Evolutionary conservation across 441 rosid genomes (phyloP).

Genomic region (Eruca vesicaria): DNA sequence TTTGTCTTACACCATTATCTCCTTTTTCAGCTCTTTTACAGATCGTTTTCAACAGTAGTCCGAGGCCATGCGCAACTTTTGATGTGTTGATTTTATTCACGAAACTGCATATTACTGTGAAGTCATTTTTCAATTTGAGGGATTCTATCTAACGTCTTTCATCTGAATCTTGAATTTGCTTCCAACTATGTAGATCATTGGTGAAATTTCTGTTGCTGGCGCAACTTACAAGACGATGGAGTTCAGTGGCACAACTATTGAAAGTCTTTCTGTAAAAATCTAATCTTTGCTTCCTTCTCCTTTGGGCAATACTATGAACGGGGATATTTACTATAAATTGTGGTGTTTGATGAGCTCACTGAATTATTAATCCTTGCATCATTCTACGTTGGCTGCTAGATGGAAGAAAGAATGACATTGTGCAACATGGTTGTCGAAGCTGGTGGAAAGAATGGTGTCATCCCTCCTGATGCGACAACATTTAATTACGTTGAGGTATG

Average conservation of each 20-base stretch:
- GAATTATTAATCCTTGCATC: not conserved
- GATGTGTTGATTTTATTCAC: not conserved
- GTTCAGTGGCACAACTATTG: constrained; percentile 90
- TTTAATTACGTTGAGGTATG: constrained; percentile 82
- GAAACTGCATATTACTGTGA: not conserved
- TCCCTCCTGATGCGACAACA: constrained; percentile 90
- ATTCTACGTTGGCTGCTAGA: constrained; percentile 43
- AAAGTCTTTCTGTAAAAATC: constrained; percentile 72
- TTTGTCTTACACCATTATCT: not conserved
- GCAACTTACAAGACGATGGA: constrained; percentile 98
- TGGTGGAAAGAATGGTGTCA: constrained; percentile 92
- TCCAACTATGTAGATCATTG: constrained; percentile 67
- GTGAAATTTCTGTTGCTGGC: constrained; percentile 96
- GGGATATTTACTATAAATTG: no score
- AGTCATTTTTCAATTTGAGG: not conserved
- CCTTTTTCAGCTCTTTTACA: not conserved
- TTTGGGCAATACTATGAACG: no score
- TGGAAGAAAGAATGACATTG: constrained; percentile 96
- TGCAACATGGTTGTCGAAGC: constrained; percentile 98
- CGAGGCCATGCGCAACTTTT: not conserved
- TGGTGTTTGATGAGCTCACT: not conserved
- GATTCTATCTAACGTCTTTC: not conserved
- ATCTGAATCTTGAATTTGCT: constrained; percentile 12
- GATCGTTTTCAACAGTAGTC: not conserved
- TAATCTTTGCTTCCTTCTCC: not conserved